Base-by-base conservation (phyloP, 352 stramenopile genomes). In the Pythium brachiatum region DNA sequence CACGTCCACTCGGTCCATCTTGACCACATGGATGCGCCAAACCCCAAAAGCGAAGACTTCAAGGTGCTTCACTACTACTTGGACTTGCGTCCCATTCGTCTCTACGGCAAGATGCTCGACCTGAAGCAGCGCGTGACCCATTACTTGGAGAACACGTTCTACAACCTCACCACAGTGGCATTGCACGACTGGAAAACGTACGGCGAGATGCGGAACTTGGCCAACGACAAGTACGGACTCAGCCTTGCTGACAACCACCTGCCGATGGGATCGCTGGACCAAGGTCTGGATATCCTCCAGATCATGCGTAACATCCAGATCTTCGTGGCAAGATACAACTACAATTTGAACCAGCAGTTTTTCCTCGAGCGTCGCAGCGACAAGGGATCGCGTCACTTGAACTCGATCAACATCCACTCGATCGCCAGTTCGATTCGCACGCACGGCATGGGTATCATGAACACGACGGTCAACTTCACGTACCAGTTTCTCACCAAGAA, bases 151-250 rank as follows among this genome's bases (percentile, higher is more conserved):
- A 94, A 79, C 58, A 97, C 83, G 39, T 98, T 98, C 64, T 98
- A 98, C 70, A 96, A 98, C 57, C 81, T 98, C 44, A 98, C 93
- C 26, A 97, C 90, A 5, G 76, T 98, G 3, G 90, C 89, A 32
- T 66, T 98, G n/a, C 92, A 98, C 64, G 95, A 98, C 69, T 98
- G 92, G 88, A 97, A 95, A 66, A 97, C 90, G 18, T 98, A 95
- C 56, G 83, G 86, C 7, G 92, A 98, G 53, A 98, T 98, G 92
- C 89, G 89, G 20, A 94, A 93, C 31, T 74, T 98, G 11, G 94
- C 93, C 21, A 90, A 94, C 56, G 89, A 97, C 73, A 97, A 96
- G 71, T 98, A 96, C 60, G 88, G 91, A 20, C 70, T 98, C 21
- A 82, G 85, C 41, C 68, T 98, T 12, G 74, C 83, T 15, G 94